These are phyloP conservation scores for Zygoascus sp. DNA, from an alignment of 1,139 yeast genomes.

Conservation along the genomic window DNA sequence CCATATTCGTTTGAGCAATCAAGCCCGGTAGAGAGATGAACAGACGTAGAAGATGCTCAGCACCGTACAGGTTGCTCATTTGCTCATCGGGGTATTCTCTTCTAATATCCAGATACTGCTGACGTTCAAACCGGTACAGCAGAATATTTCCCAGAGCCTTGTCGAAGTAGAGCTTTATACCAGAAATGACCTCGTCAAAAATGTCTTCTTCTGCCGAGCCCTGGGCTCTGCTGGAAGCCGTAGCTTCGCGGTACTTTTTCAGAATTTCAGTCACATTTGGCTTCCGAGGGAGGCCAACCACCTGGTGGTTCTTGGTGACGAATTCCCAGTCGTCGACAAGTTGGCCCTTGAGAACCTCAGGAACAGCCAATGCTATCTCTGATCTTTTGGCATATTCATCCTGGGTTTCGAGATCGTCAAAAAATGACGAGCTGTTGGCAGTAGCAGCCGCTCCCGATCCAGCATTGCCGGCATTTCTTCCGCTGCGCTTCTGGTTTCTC, in stretches of 20 bases:
- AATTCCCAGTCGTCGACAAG: slow-evolving; percentile 93
- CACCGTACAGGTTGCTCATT: slow-evolving; percentile 59
- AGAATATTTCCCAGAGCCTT: slow-evolving; percentile 66
- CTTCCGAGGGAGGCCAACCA: slow-evolving; percentile 57
- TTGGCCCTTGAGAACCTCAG: slow-evolving; percentile 60
- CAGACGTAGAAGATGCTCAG: slow-evolving; percentile 68
- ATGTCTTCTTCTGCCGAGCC: slow-evolving; percentile 49
- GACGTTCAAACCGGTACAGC: slow-evolving; percentile 78
- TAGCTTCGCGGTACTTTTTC: slow-evolving; percentile 40
- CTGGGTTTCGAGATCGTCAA: slow-evolving; percentile 38
- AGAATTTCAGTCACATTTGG: slow-evolving; percentile 52
- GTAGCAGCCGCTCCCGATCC: slow-evolving; percentile 3
- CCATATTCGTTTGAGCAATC: slow-evolving; percentile 76
- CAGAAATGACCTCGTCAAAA: slow-evolving; percentile 61
- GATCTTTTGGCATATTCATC: slow-evolving; percentile 41
- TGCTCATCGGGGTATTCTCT: slow-evolving; percentile 38
- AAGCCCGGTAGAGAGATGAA: slow-evolving; percentile 77
- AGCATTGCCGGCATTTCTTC: slow-evolving; percentile 7
- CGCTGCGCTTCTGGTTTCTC: slow-evolving; percentile 9
- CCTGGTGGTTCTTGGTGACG: slow-evolving; percentile 71
- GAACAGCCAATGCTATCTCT: slow-evolving; percentile 54
- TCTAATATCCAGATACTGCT: slow-evolving; percentile 63
- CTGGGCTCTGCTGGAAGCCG: slow-evolving; percentile 24
- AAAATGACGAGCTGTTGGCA: slow-evolving; percentile 12
- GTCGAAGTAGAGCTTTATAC: slow-evolving; percentile 74